Evolutionary conservation across 495 filamentous ascomycete species (phyloP).

Genomic region (Penicillium crystallinum): DNA sequence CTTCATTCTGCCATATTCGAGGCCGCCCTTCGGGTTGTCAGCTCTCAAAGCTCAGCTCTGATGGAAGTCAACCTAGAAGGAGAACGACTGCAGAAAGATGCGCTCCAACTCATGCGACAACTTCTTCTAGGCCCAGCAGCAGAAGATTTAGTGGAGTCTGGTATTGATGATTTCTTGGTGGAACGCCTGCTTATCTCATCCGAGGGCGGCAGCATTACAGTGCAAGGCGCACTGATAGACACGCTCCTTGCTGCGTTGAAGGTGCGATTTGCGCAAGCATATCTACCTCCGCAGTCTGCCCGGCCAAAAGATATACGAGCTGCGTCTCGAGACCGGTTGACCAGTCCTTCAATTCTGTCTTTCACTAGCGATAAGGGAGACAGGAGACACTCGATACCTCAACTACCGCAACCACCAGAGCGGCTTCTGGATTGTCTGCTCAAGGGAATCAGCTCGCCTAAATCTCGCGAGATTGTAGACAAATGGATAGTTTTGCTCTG

Average conservation of each 20-base stretch:
- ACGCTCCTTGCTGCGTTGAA: conserved; percentile 66
- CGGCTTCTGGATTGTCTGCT: conserved; percentile 77
- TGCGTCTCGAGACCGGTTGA: conserved; percentile 40
- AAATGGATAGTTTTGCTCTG: conserved; percentile 87
- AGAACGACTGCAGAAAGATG: conserved; percentile 56
- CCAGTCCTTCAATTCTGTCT: conserved; percentile 44
- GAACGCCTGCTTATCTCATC: conserved; percentile 62
- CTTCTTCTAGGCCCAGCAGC: conserved; percentile 69
- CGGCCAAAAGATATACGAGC: conserved; percentile 40
- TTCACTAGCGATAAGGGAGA: conserved; percentile 45
- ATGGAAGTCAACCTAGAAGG: conserved; percentile 22
- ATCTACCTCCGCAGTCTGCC: conserved; percentile 31
- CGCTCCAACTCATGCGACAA: conserved; percentile 68
- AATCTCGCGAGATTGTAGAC: conserved; percentile 73
- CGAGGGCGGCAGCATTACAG: conserved; percentile 34
- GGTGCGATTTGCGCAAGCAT: conserved; percentile 51
- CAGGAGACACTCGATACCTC: conserved; percentile 24
- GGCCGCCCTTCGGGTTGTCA: conserved; percentile 29
- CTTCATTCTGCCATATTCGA: conserved; percentile 40
- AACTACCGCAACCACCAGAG: conserved; percentile 56
- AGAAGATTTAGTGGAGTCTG: conserved; percentile 57
- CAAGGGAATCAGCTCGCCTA: conserved; percentile 69
- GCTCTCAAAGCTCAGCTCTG: conserved; percentile 10
- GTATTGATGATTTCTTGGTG: conserved; percentile 68
- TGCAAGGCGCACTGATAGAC: conserved; percentile 72